phyloP scores from a whole-genome alignment of 163 green algal genomes.

The Prototheca wickerhamii region DNA sequence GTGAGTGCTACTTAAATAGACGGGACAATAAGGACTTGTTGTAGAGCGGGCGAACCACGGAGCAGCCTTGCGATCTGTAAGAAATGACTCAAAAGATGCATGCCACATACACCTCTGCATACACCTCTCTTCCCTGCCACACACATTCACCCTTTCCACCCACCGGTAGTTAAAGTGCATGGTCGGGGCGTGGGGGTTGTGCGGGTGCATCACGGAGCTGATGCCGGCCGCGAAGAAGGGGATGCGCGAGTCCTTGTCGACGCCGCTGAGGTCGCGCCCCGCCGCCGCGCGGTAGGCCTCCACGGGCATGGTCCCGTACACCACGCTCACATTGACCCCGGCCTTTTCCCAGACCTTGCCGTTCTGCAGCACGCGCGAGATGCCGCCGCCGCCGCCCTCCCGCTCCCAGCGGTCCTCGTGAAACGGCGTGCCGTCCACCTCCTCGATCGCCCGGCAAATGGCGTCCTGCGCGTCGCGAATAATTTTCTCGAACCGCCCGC shows the following conservation, averaged over 20 bases:
- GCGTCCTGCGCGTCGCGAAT: slow-evolving; percentile 86
- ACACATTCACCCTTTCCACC: background rate
- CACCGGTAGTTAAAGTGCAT: slow-evolving; percentile 99
- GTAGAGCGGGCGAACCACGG: too few relatives aligned
- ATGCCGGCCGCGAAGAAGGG: slow-evolving; percentile 98
- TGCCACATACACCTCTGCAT: background rate
- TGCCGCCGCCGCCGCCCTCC: slow-evolving; percentile 84
- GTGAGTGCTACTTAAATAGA: background rate
- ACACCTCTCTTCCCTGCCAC: background rate
- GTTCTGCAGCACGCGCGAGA: slow-evolving; percentile 84
- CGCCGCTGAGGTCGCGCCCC: slow-evolving; percentile 21
- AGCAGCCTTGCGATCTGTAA: too few relatives aligned
- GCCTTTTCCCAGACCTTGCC: slow-evolving; percentile 99
- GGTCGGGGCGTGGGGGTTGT: slow-evolving; percentile 92
- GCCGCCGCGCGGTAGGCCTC: slow-evolving; percentile 88
- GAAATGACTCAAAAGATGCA: background rate
- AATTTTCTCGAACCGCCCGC: slow-evolving; percentile 78
- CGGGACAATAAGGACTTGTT: too few relatives aligned
- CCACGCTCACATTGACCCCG: slow-evolving; percentile 96
- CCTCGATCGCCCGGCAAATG: slow-evolving; percentile 80
- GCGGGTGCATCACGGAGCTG: slow-evolving; percentile 94
- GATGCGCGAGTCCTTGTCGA: slow-evolving; percentile 49
- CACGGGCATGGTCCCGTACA: slow-evolving; percentile 96
- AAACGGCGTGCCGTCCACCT: slow-evolving; percentile 85
- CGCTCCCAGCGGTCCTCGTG: slow-evolving; percentile 90